These are phyloP conservation scores for Boehmeria nivea DNA, from an alignment of 306 rosid genomes.

Conservation along the genomic window DNA sequence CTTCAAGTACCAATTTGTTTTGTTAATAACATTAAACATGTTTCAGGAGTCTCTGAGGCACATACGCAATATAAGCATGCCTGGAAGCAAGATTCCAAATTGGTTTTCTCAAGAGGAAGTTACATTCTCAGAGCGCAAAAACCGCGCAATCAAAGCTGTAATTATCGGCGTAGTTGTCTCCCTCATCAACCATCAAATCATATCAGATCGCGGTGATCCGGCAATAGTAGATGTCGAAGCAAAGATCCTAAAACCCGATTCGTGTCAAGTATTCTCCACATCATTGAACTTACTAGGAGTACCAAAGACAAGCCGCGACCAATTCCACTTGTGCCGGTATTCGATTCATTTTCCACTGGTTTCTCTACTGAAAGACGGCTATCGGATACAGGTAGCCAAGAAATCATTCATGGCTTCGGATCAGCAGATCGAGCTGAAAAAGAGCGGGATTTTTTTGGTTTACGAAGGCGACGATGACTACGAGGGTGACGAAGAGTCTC, in stretches of 20 bases:
- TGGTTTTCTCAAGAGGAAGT: conserved; percentile 44
- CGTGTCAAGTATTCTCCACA: conserved; percentile 15
- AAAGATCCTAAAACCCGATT: conserved; percentile 28
- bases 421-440: conserved; percentile 38
- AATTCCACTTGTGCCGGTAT: conserved; percentile 43
- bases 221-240: conserved; percentile 30
- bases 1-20: no score
- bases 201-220: conserved; percentile 1
- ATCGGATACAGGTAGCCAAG: conserved; percentile 15
- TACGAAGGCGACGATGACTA: conserved; percentile 59
- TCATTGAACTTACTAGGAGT: conserved; percentile 26
- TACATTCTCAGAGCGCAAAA: conserved; percentile 31
- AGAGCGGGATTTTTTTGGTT: conserved; percentile 28
- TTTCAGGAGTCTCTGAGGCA: conserved; percentile 51
- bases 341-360: conserved; percentile 25
- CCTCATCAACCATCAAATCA: conserved; percentile 27
- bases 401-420: conserved; percentile 26
- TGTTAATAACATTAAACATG: no score
- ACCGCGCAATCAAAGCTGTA: conserved; percentile 33
- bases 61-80: conserved; percentile 43
- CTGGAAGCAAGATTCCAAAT: conserved; percentile 46
- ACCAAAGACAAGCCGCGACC: conserved; percentile 39
- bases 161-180: conserved; percentile 42
- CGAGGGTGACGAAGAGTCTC: conserved; percentile 36
- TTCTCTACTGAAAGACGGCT: conserved; percentile 32